Evolutionary conservation across 306 rosid species (phyloP), one percentile per base, ranked within the genome.

Genomic region (Vigna trinervia): DNA sequence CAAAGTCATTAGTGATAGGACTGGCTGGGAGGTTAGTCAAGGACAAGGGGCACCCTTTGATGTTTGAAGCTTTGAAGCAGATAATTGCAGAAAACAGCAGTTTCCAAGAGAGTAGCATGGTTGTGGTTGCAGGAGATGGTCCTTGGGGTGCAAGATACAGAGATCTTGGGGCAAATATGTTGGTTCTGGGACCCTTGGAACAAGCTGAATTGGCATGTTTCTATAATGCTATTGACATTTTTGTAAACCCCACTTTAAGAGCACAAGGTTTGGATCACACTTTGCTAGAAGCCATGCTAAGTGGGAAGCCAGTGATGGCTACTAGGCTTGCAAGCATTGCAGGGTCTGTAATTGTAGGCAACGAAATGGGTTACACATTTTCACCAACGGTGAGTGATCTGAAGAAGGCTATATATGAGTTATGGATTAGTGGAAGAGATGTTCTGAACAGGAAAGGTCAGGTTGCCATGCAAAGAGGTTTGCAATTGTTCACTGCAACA

Each of bases 81-180:
- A 70, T 85, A 46, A 73, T 59, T 6, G 71, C 12, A 71, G 93
- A 92, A 79, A 90, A 85, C 26, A 71, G 59, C 15, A 82, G 59
- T 0, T 88, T 90, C 45, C 52, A 56, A 79, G 84, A 77, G 13
- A 87, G 72, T 71, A 45, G 75, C 63, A 76, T 85, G 15, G 78
- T 90, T 85, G 39, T 92, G 28, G 86, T 92, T 30, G 93, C 93
- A 39, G 91, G 97, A 14, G 88, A 88, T 83, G 97, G 97, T 45
- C 97, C 95, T 83, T 89, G 93, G 97, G 90, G 86, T 53, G 80
- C 78, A 71, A 87, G 97, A 74, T 85, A 92, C 76, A 88, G 85
- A 73, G 88, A 85, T 30, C 84, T 88, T 41, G 95, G 97, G 76
- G 2, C 57, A 12, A 85, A 85, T 73, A 12, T 88, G 3, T 41